These are phyloP conservation scores for Amylostereum areolatum DNA, from an alignment of 1,284 basidiomycete genomes.

Conservation along the genomic window DNA sequence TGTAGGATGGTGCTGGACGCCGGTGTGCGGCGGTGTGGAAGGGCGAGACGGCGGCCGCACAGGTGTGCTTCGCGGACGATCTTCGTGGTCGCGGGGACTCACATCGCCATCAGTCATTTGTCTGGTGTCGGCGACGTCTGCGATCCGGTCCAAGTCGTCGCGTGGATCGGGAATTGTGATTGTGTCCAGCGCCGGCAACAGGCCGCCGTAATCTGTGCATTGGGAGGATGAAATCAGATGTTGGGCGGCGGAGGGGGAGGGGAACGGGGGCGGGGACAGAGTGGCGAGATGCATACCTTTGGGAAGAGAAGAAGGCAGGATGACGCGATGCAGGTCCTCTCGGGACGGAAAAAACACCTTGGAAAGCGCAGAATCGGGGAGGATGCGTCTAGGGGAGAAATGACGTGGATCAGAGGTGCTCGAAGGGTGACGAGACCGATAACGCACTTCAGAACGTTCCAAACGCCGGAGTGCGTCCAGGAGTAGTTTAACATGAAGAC, in stretches of 20 bases:
- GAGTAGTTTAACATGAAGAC: slow-evolving; percentile 79
- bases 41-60: neutral
- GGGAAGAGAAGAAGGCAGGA: slow-evolving; percentile 50
- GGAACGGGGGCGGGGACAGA: no score
- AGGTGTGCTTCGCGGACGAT: no score
- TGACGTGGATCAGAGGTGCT: slow-evolving; percentile 9
- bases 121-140: neutral
- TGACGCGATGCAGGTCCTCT: slow-evolving; percentile 53
- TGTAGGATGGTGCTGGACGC: no score
- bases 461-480: slow-evolving; percentile 76
- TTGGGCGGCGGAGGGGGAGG: neutral
- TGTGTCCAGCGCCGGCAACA: slow-evolving; percentile 8
- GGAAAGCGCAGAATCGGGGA: slow-evolving; percentile 65
- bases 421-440: slow-evolving; percentile 2
- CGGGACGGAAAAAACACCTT: slow-evolving; percentile 69
- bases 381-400: slow-evolving; percentile 41
- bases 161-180: slow-evolving; percentile 5
- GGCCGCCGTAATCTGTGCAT: slow-evolving; percentile 12
- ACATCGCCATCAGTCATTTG: neutral
- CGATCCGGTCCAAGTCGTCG: slow-evolving; percentile 10
- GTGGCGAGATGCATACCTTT: slow-evolving; percentile 36
- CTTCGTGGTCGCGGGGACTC: no score
- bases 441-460: slow-evolving; percentile 66
- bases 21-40: neutral
- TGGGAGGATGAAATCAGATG: neutral